A percentile compares a stretch with the other conserved stretches of the same genome.
Evolutionary conservation across 1,139 yeast species (phyloP).

Genomic region (Debaryomyces sp.): DNA sequence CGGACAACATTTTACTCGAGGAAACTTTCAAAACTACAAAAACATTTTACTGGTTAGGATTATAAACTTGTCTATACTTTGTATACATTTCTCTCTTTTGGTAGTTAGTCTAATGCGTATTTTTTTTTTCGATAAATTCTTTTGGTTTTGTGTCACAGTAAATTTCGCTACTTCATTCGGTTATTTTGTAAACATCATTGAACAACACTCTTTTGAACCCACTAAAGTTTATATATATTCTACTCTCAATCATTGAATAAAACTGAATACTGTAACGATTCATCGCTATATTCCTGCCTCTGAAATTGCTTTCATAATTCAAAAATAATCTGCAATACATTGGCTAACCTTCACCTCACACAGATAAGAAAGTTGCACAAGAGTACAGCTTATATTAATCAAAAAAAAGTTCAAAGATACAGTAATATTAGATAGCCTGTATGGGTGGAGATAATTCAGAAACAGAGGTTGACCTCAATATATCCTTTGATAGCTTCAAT

Average conservation of each 20-base stretch:
- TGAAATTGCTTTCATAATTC: background rate
- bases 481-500: slow-evolving; percentile 11
- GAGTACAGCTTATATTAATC: slow-evolving; percentile 2
- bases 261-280: background rate
- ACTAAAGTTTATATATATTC: slow-evolving; percentile 3
- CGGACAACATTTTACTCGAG: slow-evolving; percentile 30
- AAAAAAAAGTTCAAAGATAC: slow-evolving; percentile 1
- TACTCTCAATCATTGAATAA: slow-evolving; percentile 1
- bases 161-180: slow-evolving; percentile 12
- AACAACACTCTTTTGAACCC: slow-evolving; percentile 6
- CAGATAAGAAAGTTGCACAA: slow-evolving; percentile 3
- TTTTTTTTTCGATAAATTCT: background rate
- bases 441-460: slow-evolving; percentile 5
- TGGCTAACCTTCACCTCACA: slow-evolving; percentile 2
- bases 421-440: background rate
- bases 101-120: background rate
- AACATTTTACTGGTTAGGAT: slow-evolving; percentile 25
- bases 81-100: background rate
- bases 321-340: background rate
- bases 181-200: slow-evolving; percentile 20
- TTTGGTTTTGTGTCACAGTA: slow-evolving; percentile 9
- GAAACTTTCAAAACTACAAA: slow-evolving; percentile 35
- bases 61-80: background rate
- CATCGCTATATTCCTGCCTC: background rate
- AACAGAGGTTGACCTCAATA: slow-evolving; percentile 5